Base-by-base conservation (phyloP, 2,329 filamentous ascomycete species). In the Aspergillus fumigatiaffinis region DNA sequence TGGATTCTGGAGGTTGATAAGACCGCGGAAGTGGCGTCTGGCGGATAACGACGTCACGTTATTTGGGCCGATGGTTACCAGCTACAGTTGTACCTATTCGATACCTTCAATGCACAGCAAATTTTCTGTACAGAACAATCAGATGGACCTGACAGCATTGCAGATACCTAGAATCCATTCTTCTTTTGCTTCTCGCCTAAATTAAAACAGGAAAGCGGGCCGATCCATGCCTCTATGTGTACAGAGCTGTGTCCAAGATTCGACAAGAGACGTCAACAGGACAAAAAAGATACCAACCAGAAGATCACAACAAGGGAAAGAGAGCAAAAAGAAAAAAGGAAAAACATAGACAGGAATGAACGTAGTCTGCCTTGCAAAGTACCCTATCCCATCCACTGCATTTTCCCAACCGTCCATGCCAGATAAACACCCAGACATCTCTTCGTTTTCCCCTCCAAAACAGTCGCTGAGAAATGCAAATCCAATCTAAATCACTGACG, bases 381-480 rank as follows among this genome's bases (percentile, higher is more conserved):
- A 53, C 56, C 49, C 48, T 50, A 53, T 38, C 58, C 51, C 56
- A 55, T 57, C 56, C 60, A 59, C 48, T 44, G 51, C 50, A 28
- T 57, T 63, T 63, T 59, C 53, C 62, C 23, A 60, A 58, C 54
- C 59, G 51, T 58, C 59, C 54, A 56, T 64, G 52, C 58, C 56
- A 54, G 53, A 59, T 51, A 58, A 61, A 64, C 58, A 58, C 58
- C 60, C 53, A 50, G 21, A 48, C 44, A 20, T 50, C 59, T 59
- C 62, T 54, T 52, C 50, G 20, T 51, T 51, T 64, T 59, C 52
- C 44, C 52, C 50, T 56, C 56, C 54, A 48, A 54, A 63, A 61
- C 54, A 63, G 48, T 44, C 64, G 64, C 65, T 65, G 61, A 66
- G 60, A 66, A 65, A 67, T 67, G 65, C 65, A 60, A 60, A 60